Base-by-base conservation (phyloP, 768 basidiomycete genomes). In the Terana coerulea region DNA sequence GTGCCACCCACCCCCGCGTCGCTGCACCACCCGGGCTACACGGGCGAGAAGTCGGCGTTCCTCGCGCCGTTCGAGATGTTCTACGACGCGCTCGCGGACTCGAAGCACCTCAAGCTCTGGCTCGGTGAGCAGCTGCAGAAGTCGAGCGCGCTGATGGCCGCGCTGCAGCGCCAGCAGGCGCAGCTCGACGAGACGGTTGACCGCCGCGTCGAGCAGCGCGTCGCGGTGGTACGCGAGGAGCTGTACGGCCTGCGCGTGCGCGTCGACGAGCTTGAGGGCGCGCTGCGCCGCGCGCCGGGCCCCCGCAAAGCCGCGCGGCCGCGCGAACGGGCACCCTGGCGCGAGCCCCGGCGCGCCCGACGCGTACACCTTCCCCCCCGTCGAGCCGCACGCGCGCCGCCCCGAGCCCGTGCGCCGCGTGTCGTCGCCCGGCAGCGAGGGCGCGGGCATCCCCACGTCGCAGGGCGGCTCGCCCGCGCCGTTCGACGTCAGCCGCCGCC, bases 21-120 rank as follows among this genome's bases (percentile, higher is more conserved):
- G 10, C 72, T 88, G 17, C 81, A 83, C 14, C 79, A 78, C 34
- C 78, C 82, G 1, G 76, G 75, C 11, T 83, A 80, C 60, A 61
- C 77, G 9, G 77, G 78, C 21, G 84, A 86, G 61, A 89, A 86
- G 64, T 72, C 79, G 1, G 84, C 88, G 17, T 94, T 94, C 66
- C 69, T 94, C 42, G 81, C 85, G 0, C 90, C 88, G 2, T 94
- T 93, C 58, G 88, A 86, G 61, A 67, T 77, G 46, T 93, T 94
- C 67, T 94, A 91, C 63, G 90, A 93, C 53, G 84, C 89, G 3
- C 78, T 94, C 28, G 78, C 83, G 49, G 91, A 91, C 64, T 83
- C 86, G 14, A 84, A 81, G 61, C 81, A 88, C 61, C 78, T 93
- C 51, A 91, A 91, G 69, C 61, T 65, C 31, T 90, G 89, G 84